These are phyloP conservation scores for Didymella arachidicola DNA, from an alignment of 2,329 filamentous ascomycete genomes.

Conservation along the genomic window DNA sequence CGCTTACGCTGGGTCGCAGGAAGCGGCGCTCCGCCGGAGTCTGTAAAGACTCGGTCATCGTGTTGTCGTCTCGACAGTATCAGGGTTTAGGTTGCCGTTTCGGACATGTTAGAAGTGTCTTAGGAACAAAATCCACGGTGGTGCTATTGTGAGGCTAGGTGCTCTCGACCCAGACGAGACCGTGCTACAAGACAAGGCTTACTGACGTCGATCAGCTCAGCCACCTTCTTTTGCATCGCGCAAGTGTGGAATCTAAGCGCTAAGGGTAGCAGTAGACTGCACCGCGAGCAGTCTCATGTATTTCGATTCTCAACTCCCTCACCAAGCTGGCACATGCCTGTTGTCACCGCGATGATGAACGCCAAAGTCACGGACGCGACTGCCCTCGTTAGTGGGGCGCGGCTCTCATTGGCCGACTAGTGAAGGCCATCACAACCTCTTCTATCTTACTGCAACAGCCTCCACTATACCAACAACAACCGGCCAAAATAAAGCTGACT, in stretches of 20 bases:
- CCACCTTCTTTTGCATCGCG: slow-evolving; percentile 8
- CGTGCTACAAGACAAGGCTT: slow-evolving; percentile 13
- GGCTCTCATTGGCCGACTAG: slow-evolving; percentile 12
- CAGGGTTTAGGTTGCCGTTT: slow-evolving; percentile 6
- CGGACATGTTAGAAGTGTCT: slow-evolving; percentile 21
- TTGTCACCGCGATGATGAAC: not conserved
- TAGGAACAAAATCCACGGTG: not conserved
- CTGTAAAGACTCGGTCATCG: slow-evolving; percentile 44
- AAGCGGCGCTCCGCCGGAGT: slow-evolving; percentile 47
- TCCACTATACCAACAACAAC: not conserved
- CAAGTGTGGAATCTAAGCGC: not conserved
- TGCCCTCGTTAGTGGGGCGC: slow-evolving; percentile 5
- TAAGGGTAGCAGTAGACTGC: not conserved
- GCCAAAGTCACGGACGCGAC: not conserved
- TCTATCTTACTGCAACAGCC: not conserved
- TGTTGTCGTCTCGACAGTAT: slow-evolving; percentile 10
- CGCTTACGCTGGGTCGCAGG: slow-evolving; percentile 48
- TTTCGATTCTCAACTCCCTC: not conserved
- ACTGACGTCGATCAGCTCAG: slow-evolving; percentile 21
- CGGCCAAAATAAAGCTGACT: not conserved
- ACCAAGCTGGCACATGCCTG: slow-evolving; percentile 4
- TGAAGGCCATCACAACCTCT: slow-evolving; percentile 6
- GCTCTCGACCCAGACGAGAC: slow-evolving; percentile 13
- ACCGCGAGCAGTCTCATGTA: not conserved
- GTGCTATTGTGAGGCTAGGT: slow-evolving; percentile 13